A percentile compares a stretch with the other conserved stretches of the same genome.
Evolutionary conservation across 495 filamentous ascomycete species (phyloP).

Genomic region (Terfezia claveryi): DNA sequence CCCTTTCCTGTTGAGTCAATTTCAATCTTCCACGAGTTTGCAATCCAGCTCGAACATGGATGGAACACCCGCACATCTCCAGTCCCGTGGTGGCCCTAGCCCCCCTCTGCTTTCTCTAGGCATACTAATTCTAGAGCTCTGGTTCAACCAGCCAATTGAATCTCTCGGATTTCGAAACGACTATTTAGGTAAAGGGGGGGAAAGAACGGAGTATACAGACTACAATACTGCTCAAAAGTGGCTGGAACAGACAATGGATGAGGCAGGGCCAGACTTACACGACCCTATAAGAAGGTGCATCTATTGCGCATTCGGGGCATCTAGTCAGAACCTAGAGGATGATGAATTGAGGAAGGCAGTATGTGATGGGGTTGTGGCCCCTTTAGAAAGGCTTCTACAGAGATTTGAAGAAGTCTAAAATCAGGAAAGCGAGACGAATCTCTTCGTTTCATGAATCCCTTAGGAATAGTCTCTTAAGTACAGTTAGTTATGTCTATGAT

Average conservation of each 20-base stretch:
- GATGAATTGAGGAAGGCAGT: slow-evolving; percentile 1
- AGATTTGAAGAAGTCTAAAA: background rate
- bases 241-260: slow-evolving; percentile 15
- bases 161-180: slow-evolving; percentile 5
- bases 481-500: too few species aligned
- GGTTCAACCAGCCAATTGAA: slow-evolving; percentile 19
- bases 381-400: background rate
- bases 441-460: too few species aligned
- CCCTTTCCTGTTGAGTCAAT: background rate
- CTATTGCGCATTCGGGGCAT: background rate
- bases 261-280: slow-evolving; percentile 21
- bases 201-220: slow-evolving; percentile 9
- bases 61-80: too few species aligned
- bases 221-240: slow-evolving; percentile 16
- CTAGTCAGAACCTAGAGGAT: background rate
- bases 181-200: slow-evolving; percentile 4
- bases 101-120: slow-evolving; percentile 10
- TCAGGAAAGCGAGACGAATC: too few species aligned
- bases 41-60: too few species aligned
- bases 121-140: slow-evolving; percentile 24
- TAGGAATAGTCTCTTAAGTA: too few species aligned
- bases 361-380: background rate
- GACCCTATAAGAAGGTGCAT: slow-evolving; percentile 23
- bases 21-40: background rate
- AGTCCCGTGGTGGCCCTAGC: background rate